Conservation (phyloP, 2,329 filamentous ascomycete genomes). For the Ambrosiella cleistominuta region DNA sequence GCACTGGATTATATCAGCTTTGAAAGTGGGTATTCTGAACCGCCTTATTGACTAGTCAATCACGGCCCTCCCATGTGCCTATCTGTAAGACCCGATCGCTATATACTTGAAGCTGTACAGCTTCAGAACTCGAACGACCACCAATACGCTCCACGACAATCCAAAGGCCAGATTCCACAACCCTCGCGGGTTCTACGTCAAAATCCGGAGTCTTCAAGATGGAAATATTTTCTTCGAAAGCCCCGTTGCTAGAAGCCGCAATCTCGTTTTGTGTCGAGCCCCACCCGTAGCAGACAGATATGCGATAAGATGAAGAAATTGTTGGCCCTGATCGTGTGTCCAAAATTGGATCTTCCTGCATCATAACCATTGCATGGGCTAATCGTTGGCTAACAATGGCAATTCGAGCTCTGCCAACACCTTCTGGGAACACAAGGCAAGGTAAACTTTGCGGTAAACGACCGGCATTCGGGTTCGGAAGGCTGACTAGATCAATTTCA, state of each 20-base stretch:
- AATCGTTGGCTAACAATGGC: slow-evolving; percentile 8
- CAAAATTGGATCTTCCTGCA: slow-evolving; percentile 10
- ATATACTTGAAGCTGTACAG: slow-evolving; percentile 35
- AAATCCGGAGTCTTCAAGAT: slow-evolving; percentile 56
- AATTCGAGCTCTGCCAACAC: slow-evolving; percentile 24
- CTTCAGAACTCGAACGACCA: slow-evolving; percentile 24
- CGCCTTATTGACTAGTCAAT: background rate
- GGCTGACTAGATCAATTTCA: slow-evolving; percentile 32
- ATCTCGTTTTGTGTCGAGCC: slow-evolving; percentile 50
- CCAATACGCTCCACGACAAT: slow-evolving; percentile 67
- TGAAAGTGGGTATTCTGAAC: too few relatives aligned
- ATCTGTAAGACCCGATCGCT: slow-evolving; percentile 30
- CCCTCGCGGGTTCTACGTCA: slow-evolving; percentile 50
- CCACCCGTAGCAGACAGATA: slow-evolving; percentile 56
- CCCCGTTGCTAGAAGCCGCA: slow-evolving; percentile 50
- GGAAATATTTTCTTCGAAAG: slow-evolving; percentile 50
- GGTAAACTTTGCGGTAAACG: slow-evolving; percentile 44
- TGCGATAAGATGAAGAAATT: slow-evolving; percentile 38
- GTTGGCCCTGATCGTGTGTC: background rate
- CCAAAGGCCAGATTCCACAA: slow-evolving; percentile 47
- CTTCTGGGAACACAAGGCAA: slow-evolving; percentile 32
- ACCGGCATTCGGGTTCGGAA: slow-evolving; percentile 61
- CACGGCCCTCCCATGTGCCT: slow-evolving; percentile 25
- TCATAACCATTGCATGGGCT: slow-evolving; percentile 18
- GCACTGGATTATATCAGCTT: too few relatives aligned